Percentiles rank a stretch among this genome's conserved stretches.
These are phyloP conservation scores for Boletus hoseneyae DNA, from an alignment of 1,284 basidiomycete species.

Conservation along the genomic window DNA sequence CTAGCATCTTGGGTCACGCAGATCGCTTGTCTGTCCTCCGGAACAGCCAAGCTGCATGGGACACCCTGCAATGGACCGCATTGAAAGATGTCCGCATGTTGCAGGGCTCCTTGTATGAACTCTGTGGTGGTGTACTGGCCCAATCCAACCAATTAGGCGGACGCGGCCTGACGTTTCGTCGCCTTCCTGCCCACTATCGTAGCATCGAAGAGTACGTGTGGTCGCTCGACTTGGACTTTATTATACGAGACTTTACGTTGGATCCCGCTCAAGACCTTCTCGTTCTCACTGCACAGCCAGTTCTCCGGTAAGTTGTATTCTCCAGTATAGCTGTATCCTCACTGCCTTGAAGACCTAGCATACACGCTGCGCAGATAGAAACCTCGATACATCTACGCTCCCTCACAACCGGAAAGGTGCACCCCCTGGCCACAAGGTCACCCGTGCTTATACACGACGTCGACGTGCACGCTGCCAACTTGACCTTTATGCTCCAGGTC, in stretches of 20 bases:
- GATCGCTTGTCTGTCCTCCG: constrained; percentile 43
- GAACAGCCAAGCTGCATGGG: constrained; percentile 48
- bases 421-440: constrained; percentile 40
- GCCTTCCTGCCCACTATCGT: constrained; percentile 48
- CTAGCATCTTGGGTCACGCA: constrained; percentile 25
- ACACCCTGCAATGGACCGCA: constrained; percentile 38
- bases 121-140: constrained; percentile 58
- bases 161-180: constrained; percentile 41
- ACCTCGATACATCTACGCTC: constrained; percentile 42
- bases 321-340: not conserved
- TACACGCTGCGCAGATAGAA: constrained; percentile 17
- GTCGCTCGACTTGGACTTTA: constrained; percentile 40
- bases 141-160: constrained; percentile 35
- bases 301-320: constrained; percentile 26
- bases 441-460: constrained; percentile 35
- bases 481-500: constrained; percentile 47
- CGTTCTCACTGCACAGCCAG: constrained; percentile 44
- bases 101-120: constrained; percentile 48
- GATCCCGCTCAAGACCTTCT: constrained; percentile 62
- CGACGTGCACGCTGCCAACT: constrained; percentile 16
- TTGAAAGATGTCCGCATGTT: constrained; percentile 39
- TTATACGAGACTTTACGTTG: constrained; percentile 56
- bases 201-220: constrained; percentile 47
- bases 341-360: constrained; percentile 16
- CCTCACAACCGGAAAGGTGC: constrained; percentile 45